These are phyloP conservation scores for Zalerion maritima DNA, from an alignment of 495 filamentous ascomycete species.

Conservation along the genomic window DNA sequence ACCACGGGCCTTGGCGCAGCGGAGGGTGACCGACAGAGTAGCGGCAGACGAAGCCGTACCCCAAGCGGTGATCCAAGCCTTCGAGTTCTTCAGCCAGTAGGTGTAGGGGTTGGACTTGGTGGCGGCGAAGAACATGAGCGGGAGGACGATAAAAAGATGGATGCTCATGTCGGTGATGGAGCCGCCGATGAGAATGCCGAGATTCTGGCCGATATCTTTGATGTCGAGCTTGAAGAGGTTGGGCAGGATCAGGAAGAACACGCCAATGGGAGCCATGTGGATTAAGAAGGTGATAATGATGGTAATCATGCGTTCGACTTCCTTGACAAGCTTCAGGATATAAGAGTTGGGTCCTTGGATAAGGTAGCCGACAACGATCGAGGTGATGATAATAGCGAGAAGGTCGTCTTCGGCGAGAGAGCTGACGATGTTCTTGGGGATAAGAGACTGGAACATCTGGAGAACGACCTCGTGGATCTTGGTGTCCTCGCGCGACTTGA, in stretches of 20 bases:
- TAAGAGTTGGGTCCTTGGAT: conserved; percentile 7
- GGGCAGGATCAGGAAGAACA: conserved; percentile 21
- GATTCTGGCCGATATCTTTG: conserved; percentile 14
- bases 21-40: conserved; percentile 15
- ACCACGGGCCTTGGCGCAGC: conserved; percentile 4
- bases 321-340: conserved; percentile 9
- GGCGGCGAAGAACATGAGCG: conserved; percentile 12
- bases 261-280: conserved; percentile 19
- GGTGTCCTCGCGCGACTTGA: conserved; percentile 5
- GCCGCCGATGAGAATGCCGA: conserved; percentile 17
- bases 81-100: conserved; percentile 14
- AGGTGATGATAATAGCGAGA: conserved; percentile 13
- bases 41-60: conserved; percentile 15
- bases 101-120: conserved; percentile 12
- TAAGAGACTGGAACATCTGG: conserved; percentile 18
- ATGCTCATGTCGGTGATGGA: conserved; percentile 12
- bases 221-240: conserved; percentile 19
- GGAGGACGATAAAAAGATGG: conserved; percentile 16
- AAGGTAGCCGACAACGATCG: conserved; percentile 13
- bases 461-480: conserved; percentile 13
- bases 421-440: conserved; percentile 15
- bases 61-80: conserved; percentile 19
- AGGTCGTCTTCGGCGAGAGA: conserved; percentile 17
- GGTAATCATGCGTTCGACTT: conserved; percentile 16
- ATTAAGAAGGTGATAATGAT: conserved; percentile 18